Evolutionary conservation across 306 rosid species (phyloP).

Genomic region (Cucurbita maxima): DNA sequence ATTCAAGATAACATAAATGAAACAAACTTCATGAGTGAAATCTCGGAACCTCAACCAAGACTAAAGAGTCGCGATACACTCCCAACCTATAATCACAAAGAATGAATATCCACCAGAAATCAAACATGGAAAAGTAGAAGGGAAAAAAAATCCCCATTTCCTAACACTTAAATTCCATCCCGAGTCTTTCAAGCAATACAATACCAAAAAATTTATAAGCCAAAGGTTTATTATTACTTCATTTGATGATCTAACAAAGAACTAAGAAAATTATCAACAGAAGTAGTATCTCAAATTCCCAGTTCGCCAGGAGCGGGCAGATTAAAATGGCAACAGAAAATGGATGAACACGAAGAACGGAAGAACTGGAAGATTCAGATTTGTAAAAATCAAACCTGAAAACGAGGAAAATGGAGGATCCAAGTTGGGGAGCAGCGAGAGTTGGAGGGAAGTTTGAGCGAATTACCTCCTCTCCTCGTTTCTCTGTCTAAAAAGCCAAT

Average conservation of each 20-base stretch:
- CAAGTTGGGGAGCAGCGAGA: not conserved
- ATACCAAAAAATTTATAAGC: no score
- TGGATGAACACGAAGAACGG: not conserved
- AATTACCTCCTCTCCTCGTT: not conserved
- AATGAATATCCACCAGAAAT: not conserved
- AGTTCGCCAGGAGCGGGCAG: not conserved
- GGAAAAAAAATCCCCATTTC: no score
- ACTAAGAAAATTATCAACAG: not conserved
- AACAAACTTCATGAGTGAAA: no score
- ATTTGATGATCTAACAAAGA: no score
- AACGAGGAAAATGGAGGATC: not conserved
- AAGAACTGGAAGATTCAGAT: not conserved
- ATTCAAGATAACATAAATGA: not conserved
- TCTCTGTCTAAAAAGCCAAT: conserved; percentile 1
- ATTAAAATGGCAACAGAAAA: not conserved
- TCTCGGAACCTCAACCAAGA: no score
- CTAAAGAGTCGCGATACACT: no score
- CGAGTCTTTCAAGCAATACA: not conserved
- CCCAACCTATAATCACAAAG: no score
- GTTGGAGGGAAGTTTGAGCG: not conserved
- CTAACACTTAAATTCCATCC: no score
- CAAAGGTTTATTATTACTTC: no score
- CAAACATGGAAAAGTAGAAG: not conserved
- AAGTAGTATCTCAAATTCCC: not conserved
- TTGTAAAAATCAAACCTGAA: not conserved